phyloP scores from a whole-genome alignment of 2,329 filamentous ascomycete genomes.

The Aspergillus carbonarius region DNA sequence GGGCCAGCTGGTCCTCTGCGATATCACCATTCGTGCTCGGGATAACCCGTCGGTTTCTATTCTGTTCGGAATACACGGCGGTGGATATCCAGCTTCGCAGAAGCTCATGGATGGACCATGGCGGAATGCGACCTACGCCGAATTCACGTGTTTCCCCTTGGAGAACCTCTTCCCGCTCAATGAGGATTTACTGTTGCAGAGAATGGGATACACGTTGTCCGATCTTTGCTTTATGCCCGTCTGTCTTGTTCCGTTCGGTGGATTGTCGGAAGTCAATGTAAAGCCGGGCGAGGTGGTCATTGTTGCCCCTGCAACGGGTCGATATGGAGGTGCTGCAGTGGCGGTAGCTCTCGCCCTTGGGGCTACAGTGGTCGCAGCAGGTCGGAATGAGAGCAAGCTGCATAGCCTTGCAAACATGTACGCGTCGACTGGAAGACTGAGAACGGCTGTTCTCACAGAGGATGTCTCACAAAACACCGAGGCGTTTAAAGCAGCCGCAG shows the following conservation, averaged over 20 bases:
- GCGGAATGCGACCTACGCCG: slow-evolving; percentile 5
- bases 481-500: neutral
- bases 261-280: neutral
- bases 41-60: neutral
- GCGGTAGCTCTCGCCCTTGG: neutral
- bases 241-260: neutral
- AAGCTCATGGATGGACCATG: slow-evolving; percentile 5
- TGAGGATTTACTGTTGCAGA: neutral
- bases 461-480: neutral
- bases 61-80: neutral
- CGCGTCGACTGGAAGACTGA: neutral
- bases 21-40: neutral
- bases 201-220: neutral
- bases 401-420: neutral
- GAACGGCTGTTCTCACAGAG: neutral
- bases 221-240: neutral
- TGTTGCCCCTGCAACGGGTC: neutral
- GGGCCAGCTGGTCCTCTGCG: slow-evolving; percentile 3
- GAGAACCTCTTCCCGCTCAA: slow-evolving; percentile 6
- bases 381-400: neutral
- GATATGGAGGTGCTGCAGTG: slow-evolving; percentile 2
- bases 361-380: neutral
- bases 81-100: neutral
- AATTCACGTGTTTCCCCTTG: neutral
- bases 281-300: slow-evolving; percentile 4